Conservation (phyloP, 371 early-diverging fungal genomes). For the Mortierella sp. region DNA sequence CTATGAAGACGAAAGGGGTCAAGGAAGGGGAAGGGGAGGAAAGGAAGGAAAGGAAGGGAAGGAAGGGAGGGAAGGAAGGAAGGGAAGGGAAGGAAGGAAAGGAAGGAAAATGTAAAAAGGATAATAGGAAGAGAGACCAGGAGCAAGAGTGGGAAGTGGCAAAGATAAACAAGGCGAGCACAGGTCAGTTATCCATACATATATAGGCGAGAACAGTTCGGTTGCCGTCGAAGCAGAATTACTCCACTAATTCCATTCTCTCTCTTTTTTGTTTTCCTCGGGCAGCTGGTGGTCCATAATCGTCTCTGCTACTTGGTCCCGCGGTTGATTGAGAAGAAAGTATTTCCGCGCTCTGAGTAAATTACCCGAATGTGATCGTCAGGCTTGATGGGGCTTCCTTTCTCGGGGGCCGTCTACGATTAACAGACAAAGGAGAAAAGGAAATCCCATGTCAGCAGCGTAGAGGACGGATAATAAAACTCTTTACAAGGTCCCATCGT, state of each 20-base stretch:
- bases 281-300: background rate
- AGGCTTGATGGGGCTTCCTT: slow-evolving; percentile 43
- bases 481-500: background rate
- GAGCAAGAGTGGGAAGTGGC: background rate
- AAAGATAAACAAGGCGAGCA: background rate
- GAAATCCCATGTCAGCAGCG: slow-evolving; percentile 8
- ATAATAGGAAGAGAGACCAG: background rate
- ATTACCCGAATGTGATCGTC: slow-evolving; percentile 59
- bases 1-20: slow-evolving; percentile 26
- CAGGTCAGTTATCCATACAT: background rate
- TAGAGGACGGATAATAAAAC: background rate
- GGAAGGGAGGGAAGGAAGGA: slow-evolving; percentile 13
- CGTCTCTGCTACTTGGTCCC: background rate
- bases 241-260: background rate
- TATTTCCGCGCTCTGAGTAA: background rate
- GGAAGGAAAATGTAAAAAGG: background rate
- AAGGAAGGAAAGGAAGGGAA: background rate
- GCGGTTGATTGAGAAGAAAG: background rate
- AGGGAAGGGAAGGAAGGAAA: background rate
- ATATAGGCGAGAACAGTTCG: background rate
- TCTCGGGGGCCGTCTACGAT: slow-evolving; percentile 55
- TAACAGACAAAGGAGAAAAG: background rate
- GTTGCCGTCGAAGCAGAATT: background rate
- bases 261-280: background rate
- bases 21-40: slow-evolving; percentile 1